These are phyloP conservation scores for Neltuma alba DNA, from an alignment of 306 rosid genomes.

Conservation along the genomic window DNA sequence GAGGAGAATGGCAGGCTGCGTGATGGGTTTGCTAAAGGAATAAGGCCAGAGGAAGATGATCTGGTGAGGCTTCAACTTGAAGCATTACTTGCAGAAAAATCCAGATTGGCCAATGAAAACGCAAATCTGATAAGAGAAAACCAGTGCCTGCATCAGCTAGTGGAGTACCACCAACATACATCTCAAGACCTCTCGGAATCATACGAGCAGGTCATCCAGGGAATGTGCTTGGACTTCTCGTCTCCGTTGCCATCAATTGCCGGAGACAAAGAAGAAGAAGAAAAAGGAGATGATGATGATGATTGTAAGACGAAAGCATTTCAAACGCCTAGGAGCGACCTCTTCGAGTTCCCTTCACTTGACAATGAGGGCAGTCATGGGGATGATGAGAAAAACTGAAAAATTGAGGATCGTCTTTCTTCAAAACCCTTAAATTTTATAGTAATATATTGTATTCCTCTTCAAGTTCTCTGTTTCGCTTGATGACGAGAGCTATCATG, in stretches of 20 bases:
- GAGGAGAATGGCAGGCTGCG: slow-evolving; percentile 87
- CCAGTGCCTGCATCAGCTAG: slow-evolving; percentile 92
- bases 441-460: background rate
- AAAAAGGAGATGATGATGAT: slow-evolving; percentile 19
- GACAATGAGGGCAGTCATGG: slow-evolving; percentile 33
- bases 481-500: background rate
- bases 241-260: slow-evolving; percentile 58
- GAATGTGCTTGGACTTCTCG: slow-evolving; percentile 85
- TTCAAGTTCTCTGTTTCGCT: background rate
- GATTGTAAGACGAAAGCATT: slow-evolving; percentile 12
- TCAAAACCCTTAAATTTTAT: no score
- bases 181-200: slow-evolving; percentile 75
- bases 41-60: slow-evolving; percentile 93
- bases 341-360: slow-evolving; percentile 45
- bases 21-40: slow-evolving; percentile 70
- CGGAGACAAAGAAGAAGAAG: slow-evolving; percentile 19
- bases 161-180: slow-evolving; percentile 87
- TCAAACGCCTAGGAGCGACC: slow-evolving; percentile 43
- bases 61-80: slow-evolving; percentile 98
- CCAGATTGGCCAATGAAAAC: slow-evolving; percentile 88
- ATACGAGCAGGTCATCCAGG: slow-evolving; percentile 72
- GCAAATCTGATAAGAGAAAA: slow-evolving; percentile 86
- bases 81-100: slow-evolving; percentile 88
- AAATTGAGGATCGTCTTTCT: background rate
- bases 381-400: slow-evolving; percentile 8